Percentiles rank a stretch among this genome's conserved stretches.
These are phyloP conservation scores for Phytopythium delawarense DNA, from an alignment of 352 stramenopile species.

Conservation along the genomic window DNA sequence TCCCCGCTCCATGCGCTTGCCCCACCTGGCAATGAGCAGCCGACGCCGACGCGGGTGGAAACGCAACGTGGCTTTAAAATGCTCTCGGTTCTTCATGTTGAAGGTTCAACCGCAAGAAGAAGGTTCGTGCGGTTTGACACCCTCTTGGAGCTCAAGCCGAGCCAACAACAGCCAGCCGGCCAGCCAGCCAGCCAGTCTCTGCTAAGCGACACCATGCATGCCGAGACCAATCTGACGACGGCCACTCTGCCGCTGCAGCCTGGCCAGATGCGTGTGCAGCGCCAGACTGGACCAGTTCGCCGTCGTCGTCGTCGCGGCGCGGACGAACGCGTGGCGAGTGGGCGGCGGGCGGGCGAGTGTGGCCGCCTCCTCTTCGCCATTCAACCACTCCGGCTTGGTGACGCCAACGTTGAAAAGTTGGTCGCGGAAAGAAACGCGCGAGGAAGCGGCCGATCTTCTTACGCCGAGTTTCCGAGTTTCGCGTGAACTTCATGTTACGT, in stretches of 20 bases:
- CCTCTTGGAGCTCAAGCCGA: too few species aligned
- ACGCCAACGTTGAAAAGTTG: background rate
- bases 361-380: background rate
- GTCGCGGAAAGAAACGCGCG: constrained; percentile 3
- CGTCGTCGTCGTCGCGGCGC: background rate
- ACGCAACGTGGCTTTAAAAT: constrained; percentile 28
- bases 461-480: background rate
- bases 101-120: constrained; percentile 9
- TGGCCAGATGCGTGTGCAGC: too few species aligned
- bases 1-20: background rate
- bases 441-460: background rate
- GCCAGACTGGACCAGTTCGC: background rate
- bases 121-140: background rate
- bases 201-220: background rate
- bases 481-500: background rate
- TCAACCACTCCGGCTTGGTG: constrained; percentile 1
- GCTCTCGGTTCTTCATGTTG: constrained; percentile 12
- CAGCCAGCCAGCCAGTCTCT: too few species aligned
- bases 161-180: too few species aligned
- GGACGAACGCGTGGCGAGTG: background rate
- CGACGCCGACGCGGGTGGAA: constrained; percentile 8
- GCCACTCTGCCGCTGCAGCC: background rate
- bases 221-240: background rate
- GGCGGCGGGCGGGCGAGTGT: background rate
- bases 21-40: constrained; percentile 7